These are phyloP conservation scores for Edaphochlamys debaryana DNA, from an alignment of 139 green algal species.

Conservation along the genomic window DNA sequence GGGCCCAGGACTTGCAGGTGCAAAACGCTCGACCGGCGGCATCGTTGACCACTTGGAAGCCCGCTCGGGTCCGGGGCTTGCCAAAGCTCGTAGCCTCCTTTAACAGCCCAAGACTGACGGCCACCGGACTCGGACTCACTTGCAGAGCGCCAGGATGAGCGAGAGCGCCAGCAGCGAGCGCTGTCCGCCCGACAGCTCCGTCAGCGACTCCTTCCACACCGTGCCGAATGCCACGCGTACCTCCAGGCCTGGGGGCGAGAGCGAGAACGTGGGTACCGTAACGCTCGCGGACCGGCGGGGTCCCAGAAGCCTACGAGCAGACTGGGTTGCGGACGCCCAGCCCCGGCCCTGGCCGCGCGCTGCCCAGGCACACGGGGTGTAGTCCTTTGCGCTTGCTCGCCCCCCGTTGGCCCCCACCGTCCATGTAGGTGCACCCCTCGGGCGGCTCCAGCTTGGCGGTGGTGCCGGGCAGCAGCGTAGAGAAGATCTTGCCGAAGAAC, in stretches of 20 bases:
- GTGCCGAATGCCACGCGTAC: conserved; percentile 95
- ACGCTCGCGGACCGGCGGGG: background rate
- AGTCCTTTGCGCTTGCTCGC: background rate
- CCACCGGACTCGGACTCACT: conserved; percentile 58
- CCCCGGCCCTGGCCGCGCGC: too few relatives aligned
- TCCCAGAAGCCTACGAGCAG: background rate
- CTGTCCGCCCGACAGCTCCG: conserved; percentile 96
- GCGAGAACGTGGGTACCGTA: too few relatives aligned
- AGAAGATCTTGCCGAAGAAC: conserved; percentile 98
- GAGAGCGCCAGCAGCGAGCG: conserved; percentile 95
- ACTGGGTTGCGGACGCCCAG: too few relatives aligned
- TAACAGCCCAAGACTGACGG: too few relatives aligned
- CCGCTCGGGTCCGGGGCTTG: too few relatives aligned
- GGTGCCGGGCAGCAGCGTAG: conserved; percentile 95
- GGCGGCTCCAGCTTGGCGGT: conserved; percentile 92
- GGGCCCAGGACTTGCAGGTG: too few relatives aligned
- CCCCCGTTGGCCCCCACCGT: too few relatives aligned
- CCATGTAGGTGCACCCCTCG: conserved; percentile 84
- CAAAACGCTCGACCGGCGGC: too few relatives aligned
- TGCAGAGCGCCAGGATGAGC: conserved; percentile 96
- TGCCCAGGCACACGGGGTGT: background rate
- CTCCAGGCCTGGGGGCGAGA: conserved; percentile 78
- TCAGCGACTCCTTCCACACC: conserved; percentile 98
- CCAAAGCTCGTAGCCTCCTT: too few relatives aligned
- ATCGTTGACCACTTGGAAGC: too few relatives aligned